These are phyloP conservation scores for Daldinia vernicosa DNA, from an alignment of 495 filamentous ascomycete species.

Conservation along the genomic window DNA sequence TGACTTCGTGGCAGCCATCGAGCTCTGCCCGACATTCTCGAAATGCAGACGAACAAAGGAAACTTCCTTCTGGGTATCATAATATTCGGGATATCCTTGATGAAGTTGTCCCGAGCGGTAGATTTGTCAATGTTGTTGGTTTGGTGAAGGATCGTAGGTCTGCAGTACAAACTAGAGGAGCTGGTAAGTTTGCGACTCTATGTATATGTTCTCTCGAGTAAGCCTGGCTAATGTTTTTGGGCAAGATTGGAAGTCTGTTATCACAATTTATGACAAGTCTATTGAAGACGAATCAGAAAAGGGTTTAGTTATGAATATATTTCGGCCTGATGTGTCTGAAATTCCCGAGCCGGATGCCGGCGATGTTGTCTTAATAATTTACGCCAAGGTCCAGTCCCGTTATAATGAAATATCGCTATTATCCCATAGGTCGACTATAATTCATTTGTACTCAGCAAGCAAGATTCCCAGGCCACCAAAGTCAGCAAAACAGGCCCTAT, in stretches of 20 bases:
- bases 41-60: constrained; percentile 3
- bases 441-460: constrained; percentile 52
- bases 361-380: constrained; percentile 55
- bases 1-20: constrained; percentile 26
- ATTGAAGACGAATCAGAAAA: constrained; percentile 38
- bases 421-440: constrained; percentile 45
- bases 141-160: constrained; percentile 58
- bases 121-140: constrained; percentile 59
- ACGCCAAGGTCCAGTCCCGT: constrained; percentile 52
- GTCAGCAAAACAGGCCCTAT: constrained; percentile 49
- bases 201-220: constrained; percentile 3
- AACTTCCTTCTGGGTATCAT: constrained; percentile 47
- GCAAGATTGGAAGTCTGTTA: constrained; percentile 52
- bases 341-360: constrained; percentile 52
- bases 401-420: constrained; percentile 50
- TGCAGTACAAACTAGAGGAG: constrained; percentile 52
- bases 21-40: constrained; percentile 27
- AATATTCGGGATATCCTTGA: constrained; percentile 48
- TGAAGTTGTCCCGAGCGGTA: constrained; percentile 26
- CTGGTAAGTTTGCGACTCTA: constrained; percentile 46
- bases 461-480: constrained; percentile 51
- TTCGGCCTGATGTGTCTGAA: constrained; percentile 46
- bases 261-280: constrained; percentile 55
- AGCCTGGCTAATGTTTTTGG: constrained; percentile 8
- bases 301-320: constrained; percentile 53